A percentile compares a stretch with the other conserved stretches of the same genome.
phyloP scores from a whole-genome alignment of 2,329 filamentous ascomycete genomes.

The Fusarium sublunatum region DNA sequence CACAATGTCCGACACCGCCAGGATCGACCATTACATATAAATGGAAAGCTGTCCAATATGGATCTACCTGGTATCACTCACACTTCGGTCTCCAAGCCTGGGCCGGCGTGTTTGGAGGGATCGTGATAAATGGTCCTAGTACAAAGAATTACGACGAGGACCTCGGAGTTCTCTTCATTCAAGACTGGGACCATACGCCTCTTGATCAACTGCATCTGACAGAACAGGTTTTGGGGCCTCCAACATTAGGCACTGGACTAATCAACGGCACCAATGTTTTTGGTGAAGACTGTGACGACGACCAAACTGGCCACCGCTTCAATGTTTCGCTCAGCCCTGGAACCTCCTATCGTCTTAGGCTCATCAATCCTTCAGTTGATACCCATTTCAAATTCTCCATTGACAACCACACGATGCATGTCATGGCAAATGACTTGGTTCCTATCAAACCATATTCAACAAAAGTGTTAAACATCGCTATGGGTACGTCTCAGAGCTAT shows the following conservation, averaged over 20 bases:
- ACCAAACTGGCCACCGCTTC: slow-evolving; percentile 49
- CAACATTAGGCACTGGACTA: slow-evolving; percentile 57
- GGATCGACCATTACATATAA: slow-evolving; percentile 66
- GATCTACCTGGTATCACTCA: slow-evolving; percentile 70
- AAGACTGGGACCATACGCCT: slow-evolving; percentile 67
- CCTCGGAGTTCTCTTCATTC: slow-evolving; percentile 67
- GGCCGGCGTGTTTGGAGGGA: slow-evolving; percentile 69
- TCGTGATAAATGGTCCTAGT: slow-evolving; percentile 71
- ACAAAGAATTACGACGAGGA: slow-evolving; percentile 72
- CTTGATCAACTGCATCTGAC: slow-evolving; percentile 52
- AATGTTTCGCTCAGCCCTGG: slow-evolving; percentile 55
- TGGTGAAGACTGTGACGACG: slow-evolving; percentile 39
- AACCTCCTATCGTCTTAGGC: slow-evolving; percentile 58
- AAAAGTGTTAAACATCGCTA: slow-evolving; percentile 43
- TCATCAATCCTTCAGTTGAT: slow-evolving; percentile 61
- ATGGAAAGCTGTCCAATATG: slow-evolving; percentile 66
- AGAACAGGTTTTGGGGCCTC: slow-evolving; percentile 44
- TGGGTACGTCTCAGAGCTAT: slow-evolving; percentile 25
- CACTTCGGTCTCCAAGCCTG: slow-evolving; percentile 63
- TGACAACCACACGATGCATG: slow-evolving; percentile 66
- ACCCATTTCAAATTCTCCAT: slow-evolving; percentile 61
- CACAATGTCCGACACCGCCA: slow-evolving; percentile 63
- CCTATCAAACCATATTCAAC: slow-evolving; percentile 67
- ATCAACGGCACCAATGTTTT: slow-evolving; percentile 58
- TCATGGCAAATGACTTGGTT: slow-evolving; percentile 69